phyloP scores from a whole-genome alignment of 139 green algal species.

The Edaphochlamys debaryana region DNA sequence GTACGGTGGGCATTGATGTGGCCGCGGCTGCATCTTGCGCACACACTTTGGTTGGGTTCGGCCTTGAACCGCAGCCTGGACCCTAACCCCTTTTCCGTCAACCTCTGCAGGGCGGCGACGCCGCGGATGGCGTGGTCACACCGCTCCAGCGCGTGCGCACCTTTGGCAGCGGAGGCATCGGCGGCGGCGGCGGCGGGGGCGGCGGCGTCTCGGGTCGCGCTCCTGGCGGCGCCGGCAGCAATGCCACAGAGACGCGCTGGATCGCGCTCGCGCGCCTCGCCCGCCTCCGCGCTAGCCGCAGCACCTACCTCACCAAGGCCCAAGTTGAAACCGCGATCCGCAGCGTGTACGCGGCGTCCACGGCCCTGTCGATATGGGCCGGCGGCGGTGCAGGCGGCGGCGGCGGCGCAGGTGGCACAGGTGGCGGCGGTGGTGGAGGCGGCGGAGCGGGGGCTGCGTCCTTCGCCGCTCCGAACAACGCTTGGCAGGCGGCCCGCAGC shows the following conservation, averaged over 20 bases:
- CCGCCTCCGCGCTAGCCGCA: not conserved
- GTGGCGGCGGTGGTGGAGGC: not conserved
- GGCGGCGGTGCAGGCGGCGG: not conserved
- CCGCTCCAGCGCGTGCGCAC: too few species aligned
- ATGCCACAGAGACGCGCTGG: not conserved
- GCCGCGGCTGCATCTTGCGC: too few species aligned
- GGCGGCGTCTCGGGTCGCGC: not conserved
- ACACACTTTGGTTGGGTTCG: too few species aligned
- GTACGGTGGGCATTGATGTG: too few species aligned
- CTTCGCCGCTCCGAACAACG: too few species aligned
- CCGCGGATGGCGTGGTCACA: not conserved
- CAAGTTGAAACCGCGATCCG: not conserved
- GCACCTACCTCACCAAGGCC: slow-evolving; percentile 6
- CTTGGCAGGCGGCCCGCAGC: too few species aligned
- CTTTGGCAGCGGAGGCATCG: too few species aligned
- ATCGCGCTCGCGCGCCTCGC: not conserved
- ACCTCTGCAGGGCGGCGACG: too few species aligned
- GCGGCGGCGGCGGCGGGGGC: not conserved
- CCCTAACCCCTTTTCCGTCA: too few species aligned
- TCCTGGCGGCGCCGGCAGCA: not conserved
- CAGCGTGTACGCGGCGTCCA: not conserved
- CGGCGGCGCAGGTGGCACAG: not conserved
- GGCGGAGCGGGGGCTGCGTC: too few species aligned
- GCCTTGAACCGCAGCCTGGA: too few species aligned
- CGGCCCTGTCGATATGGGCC: not conserved